Conservation (phyloP, 2,329 filamentous ascomycete species). For the Ophiocordyceps robertsii region DNA sequence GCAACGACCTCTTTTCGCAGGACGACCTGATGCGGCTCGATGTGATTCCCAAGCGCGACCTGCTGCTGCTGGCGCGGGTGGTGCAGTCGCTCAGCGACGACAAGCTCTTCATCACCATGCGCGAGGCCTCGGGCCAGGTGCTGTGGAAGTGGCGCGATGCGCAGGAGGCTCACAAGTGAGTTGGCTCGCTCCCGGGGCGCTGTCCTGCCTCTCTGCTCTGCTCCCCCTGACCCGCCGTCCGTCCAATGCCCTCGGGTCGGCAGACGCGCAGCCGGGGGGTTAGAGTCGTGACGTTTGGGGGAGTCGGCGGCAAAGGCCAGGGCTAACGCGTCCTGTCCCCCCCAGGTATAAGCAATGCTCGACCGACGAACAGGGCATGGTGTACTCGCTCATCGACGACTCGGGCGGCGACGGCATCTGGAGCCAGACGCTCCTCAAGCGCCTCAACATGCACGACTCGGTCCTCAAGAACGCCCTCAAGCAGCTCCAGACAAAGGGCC, state of each 20-base stretch:
- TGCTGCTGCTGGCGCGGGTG: conserved; percentile 38
- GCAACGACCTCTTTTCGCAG: conserved; percentile 40
- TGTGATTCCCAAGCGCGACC: conserved; percentile 42
- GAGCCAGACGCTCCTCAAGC: conserved; percentile 71
- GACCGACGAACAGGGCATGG: conserved; percentile 65
- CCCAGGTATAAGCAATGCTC: conserved; percentile 43
- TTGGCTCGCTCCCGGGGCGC: background rate
- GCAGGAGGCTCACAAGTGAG: conserved; percentile 49
- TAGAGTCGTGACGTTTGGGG: too few relatives aligned
- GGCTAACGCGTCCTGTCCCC: background rate
- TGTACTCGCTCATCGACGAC: conserved; percentile 83
- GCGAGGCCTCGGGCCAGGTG: conserved; percentile 24
- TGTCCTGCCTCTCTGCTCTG: background rate
- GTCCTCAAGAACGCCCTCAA: conserved; percentile 73
- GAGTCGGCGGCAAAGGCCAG: too few relatives aligned
- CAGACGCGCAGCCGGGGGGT: too few relatives aligned
- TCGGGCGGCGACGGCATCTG: conserved; percentile 78
- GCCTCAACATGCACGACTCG: conserved; percentile 72
- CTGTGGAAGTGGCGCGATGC: conserved; percentile 44
- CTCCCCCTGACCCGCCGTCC: too few relatives aligned
- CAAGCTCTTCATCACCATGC: conserved; percentile 39
- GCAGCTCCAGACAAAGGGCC: conserved; percentile 64
- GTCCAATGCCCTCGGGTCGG: too few relatives aligned
- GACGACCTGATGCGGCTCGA: conserved; percentile 42
- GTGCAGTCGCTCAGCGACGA: conserved; percentile 46